Evolutionary conservation across 495 filamentous ascomycete species (phyloP).

Genomic region (Sporormia fimetaria): DNA sequence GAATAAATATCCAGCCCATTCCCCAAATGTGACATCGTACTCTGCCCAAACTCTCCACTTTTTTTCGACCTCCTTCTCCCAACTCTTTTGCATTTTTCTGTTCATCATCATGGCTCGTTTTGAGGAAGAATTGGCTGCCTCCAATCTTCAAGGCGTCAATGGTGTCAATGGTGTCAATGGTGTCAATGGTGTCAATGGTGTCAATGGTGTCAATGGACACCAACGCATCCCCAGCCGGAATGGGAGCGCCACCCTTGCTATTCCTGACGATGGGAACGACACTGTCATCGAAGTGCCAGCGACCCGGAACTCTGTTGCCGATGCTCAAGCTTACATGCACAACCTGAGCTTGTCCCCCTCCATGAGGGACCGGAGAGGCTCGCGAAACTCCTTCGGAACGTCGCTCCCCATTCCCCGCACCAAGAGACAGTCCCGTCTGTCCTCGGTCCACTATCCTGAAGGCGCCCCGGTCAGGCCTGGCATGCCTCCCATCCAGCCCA

Average conservation of each 20-base stretch:
- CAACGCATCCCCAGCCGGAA: slow-evolving; percentile 9
- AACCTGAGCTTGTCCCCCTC: slow-evolving; percentile 56
- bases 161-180: no score
- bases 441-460: slow-evolving; percentile 39
- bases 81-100: no score
- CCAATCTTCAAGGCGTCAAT: no score
- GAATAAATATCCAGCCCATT: no score
- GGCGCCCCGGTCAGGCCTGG: slow-evolving; percentile 34
- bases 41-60: no score
- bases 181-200: no score
- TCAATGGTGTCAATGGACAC: no score
- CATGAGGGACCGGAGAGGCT: slow-evolving; percentile 52
- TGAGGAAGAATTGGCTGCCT: no score
- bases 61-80: no score
- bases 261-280: slow-evolving; percentile 29
- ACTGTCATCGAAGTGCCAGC: slow-evolving; percentile 63
- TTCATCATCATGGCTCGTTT: slow-evolving; percentile 51
- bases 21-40: no score
- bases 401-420: slow-evolving; percentile 65
- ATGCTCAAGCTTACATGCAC: slow-evolving; percentile 63
- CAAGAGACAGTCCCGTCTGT: slow-evolving; percentile 56
- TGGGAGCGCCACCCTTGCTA: slow-evolving; percentile 38
- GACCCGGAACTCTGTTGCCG: slow-evolving; percentile 54
- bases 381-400: slow-evolving; percentile 69
- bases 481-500: slow-evolving; percentile 41